Evolutionary conservation across 805 yeast species (phyloP), one percentile per base, ranked within the genome.

Genomic region (Torulaspora franciscae): DNA sequence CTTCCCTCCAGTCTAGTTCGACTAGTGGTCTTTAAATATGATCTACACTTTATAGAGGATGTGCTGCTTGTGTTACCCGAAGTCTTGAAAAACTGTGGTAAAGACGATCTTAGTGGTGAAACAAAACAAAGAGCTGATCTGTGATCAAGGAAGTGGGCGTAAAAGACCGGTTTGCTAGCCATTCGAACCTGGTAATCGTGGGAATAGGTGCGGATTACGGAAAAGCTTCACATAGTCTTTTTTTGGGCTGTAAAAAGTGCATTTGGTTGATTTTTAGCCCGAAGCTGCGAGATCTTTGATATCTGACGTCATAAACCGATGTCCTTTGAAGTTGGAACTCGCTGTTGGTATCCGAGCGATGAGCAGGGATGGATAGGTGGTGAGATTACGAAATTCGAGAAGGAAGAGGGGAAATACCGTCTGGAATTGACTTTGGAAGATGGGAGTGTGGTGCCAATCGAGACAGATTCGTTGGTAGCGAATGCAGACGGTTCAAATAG

Each of bases 331-430:
- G 69, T 72, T 39, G 83, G 82, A 55, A 77, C 82, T 59, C 82
- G 85, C 54, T 83, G 89, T 62, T 83, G 90, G 91, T 76, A 78
- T 57, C 88, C 87, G 10, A 84, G 80, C 62, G 79, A 76, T 39
- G 71, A 72, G 35, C 70, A 73, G 49, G 91, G 90, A 6, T 83
- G 90, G 88, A 66, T 81, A 8, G 89, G 87, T 22, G 83, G 79
- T 32, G 80, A 79, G 47, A 80, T 83, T 38, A 68, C 72, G 14
- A 71, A 70, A 42, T 69, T 70, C 41, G 67, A 71, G 10, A 37
- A 43, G 9, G 62, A 69, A 8, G 65, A 68, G 43, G 67, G 67
- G 40, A 75, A 74, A 45, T 72, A 73, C 52, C 68, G 67, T 32
- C 58, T 84, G 48, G 77, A 73, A 52, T 67, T 84, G 43, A 71